Base-by-base conservation (phyloP, 768 basidiomycete genomes). In the Boletus patriciae region DNA sequence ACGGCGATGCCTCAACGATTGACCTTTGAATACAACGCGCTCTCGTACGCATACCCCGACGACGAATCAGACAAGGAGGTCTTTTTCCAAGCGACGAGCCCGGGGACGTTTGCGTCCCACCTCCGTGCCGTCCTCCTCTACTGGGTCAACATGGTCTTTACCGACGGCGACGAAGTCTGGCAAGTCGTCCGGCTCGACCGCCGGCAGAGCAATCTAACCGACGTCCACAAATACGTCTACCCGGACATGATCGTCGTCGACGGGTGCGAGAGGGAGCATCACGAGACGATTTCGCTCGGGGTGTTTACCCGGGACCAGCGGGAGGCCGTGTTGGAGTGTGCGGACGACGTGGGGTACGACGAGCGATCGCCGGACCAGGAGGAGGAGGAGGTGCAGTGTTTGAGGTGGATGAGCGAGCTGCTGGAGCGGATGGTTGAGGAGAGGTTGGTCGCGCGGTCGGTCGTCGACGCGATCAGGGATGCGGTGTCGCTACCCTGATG, bases 191-290 rank as follows among this genome's bases (percentile, higher is more conserved):
- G 68, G 16, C 65, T 71, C 37, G 55, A 60, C 25, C 43, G 44
- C 5, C 64, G 46, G 6, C 61, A 58, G 42, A 27, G 21, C 25
- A 25, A 25, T 25, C 4, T 25, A 16, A 12, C 31, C 43, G 27
- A 46, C 25, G 16, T 49, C 21, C 40, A 56, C 53, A 59, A 51
- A 21, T 69, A 71, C 51, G 57, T 67, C 34, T 71, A 69, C 13
- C 69, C 70, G 8, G 68, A 69, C 34, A 18, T 70, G 41, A 61
- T 70, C 54, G 68, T 67, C 27, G 60, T 69, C 41, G 62, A 69
- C 6, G 57, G 27, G 31, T 29, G 21, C 45, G 65, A 52, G 16
- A 43, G 62, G 4, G 48, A 53, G 29, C 12, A 53, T 6, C 50
- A 61, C 16, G 23, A 44, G 37, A 64, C 62, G 18, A 49, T 62